Percentiles rank a stretch among this genome's conserved stretches.
Conservation (phyloP, 2,329 filamentous ascomycete genomes). For the Aspergillus vadensis region DNA sequence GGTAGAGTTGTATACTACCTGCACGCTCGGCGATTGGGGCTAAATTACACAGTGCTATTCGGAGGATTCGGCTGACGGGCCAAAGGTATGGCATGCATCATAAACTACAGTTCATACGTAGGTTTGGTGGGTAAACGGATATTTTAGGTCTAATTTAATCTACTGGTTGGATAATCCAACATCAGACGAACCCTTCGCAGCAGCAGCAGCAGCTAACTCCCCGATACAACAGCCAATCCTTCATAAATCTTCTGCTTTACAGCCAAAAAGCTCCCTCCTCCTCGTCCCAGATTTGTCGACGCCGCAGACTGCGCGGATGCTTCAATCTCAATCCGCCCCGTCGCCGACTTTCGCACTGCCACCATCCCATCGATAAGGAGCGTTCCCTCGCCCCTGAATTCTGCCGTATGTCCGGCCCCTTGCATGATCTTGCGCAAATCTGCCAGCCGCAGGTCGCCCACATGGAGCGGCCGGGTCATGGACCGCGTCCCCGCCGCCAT, state of each 20-base stretch:
- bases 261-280: conserved; percentile 74
- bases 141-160: too few species aligned
- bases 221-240: conserved; percentile 85
- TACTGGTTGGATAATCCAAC: too few species aligned
- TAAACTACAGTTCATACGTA: too few species aligned
- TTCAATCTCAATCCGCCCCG: conserved; percentile 87
- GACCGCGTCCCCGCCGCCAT: conserved; percentile 73
- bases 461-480: conserved; percentile 84
- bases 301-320: conserved; percentile 62
- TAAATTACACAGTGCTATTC: too few species aligned
- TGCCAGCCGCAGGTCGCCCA: conserved; percentile 86
- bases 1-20: too few species aligned
- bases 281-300: conserved; percentile 47
- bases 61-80: too few species aligned
- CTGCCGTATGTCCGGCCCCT: conserved; percentile 77
- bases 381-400: conserved; percentile 91
- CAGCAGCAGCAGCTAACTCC: conserved; percentile 51
- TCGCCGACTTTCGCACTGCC: conserved; percentile 82
- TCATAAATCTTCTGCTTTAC: conserved; percentile 93
- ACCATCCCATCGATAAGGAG: conserved; percentile 86
- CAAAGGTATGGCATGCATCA: too few species aligned
- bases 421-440: conserved; percentile 86
- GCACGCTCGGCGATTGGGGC: too few species aligned
- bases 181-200: too few species aligned
- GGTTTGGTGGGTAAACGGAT: too few species aligned